Base-by-base conservation (phyloP, 768 basidiomycete species). In the Leucocoprinus birnbaumii region DNA sequence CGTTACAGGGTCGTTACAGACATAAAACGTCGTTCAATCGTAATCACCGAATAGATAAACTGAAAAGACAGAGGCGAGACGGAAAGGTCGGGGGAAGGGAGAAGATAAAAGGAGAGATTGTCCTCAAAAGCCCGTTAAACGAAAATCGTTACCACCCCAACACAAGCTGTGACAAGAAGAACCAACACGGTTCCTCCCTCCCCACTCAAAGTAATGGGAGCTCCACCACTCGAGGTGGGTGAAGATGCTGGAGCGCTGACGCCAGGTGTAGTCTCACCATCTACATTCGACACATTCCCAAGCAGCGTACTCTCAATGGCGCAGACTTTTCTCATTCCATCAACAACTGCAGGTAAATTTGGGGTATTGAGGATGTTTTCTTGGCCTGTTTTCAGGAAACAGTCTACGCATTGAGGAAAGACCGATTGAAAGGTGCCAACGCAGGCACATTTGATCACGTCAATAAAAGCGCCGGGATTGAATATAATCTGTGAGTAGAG, bases 331-430 rank as follows among this genome's bases (percentile, higher is more conserved):
- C 76, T 73, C 63, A 85, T 76, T 31, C 78, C 80, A 11, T 66
- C 66, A 13, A 86, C 67, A 35, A 85, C 67, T 8, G 66, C 63
- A 3, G 83, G 79, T 2, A 83, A 69, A 60, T 82, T 65, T 6
- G 72, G 59, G 4, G 76, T 72, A 53, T 77, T 69, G 19, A 85
- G 67, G 22, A 83, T 69, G 24, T 73, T 70, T 4, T 80, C 74
- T 62, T 86, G 85, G 53, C 80, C 80, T 0, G 85, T 86, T 60
- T 73, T 64, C 55, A 76, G 72, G 66, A 85, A 85, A 65, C 86
- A 87, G 62, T 87, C 84, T 37, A 82, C 82, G 56, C 85, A 88
- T 71, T 87, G 83, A 35, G 85, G 85, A 67, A 79, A 77, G 3
- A 65, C 71, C 18, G 75, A 64, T 59, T 76, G 73, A 59, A 74